Evolutionary conservation across 768 basidiomycete genomes (phyloP).

Genomic region (Mrakia frigida): DNA sequence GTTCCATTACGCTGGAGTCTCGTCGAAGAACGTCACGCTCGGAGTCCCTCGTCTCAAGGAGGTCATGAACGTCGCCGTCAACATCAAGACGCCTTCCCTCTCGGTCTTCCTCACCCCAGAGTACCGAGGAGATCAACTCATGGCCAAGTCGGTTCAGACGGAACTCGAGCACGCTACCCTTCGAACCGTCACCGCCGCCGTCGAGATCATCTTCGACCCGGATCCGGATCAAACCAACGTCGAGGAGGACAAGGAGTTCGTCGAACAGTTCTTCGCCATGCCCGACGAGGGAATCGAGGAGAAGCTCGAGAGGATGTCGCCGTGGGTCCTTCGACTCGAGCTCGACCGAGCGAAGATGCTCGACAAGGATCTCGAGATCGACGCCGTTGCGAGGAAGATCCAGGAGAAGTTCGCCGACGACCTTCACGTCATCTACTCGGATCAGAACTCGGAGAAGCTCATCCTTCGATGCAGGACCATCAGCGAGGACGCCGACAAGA

Average conservation of each 20-base stretch:
- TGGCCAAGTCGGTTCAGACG: slow-evolving; percentile 84
- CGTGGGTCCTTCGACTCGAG: slow-evolving; percentile 94
- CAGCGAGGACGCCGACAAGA: slow-evolving; percentile 73
- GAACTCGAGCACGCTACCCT: slow-evolving; percentile 90
- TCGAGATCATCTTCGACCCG: slow-evolving; percentile 98
- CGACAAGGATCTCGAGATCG: slow-evolving; percentile 92
- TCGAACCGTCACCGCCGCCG: slow-evolving; percentile 86
- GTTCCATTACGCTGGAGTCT: slow-evolving; percentile 93
- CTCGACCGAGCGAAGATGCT: slow-evolving; percentile 97
- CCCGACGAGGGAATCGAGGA: slow-evolving; percentile 93
- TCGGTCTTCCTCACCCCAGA: slow-evolving; percentile 78
- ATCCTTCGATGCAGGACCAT: slow-evolving; percentile 90
- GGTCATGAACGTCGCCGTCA: slow-evolving; percentile 97
- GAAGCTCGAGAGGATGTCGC: slow-evolving; percentile 85
- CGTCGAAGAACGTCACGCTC: slow-evolving; percentile 98
- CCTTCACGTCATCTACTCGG: slow-evolving; percentile 96
- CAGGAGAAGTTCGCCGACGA: slow-evolving; percentile 92
- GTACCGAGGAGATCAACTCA: slow-evolving; percentile 55
- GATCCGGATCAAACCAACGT: slow-evolving; percentile 86
- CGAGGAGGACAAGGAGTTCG: slow-evolving; percentile 91
- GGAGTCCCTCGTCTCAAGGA: slow-evolving; percentile 99
- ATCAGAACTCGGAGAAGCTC: slow-evolving; percentile 96
- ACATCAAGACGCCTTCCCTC: slow-evolving; percentile 97
- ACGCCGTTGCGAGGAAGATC: slow-evolving; percentile 86
- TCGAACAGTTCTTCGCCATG: slow-evolving; percentile 98